Evolutionary conservation across 164 flowering plant genomes (phyloP), one percentile per base, ranked within the genome.

Genomic region (Warburgia ugandensis): DNA sequence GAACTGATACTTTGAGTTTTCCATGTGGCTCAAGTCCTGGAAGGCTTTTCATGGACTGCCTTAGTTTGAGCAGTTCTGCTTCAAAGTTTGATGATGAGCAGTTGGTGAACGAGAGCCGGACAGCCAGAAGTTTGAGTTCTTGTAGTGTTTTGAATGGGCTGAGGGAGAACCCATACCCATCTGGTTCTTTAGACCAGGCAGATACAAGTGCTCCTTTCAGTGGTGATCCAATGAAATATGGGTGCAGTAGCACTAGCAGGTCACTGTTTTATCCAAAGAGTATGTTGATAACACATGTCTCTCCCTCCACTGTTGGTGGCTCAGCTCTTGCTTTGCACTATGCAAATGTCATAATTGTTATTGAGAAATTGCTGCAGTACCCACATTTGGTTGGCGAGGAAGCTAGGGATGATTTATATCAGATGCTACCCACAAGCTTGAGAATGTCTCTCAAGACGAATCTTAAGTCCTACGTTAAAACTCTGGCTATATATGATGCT

Each of bases 371-470:
- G 50, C 94, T 94, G 16, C 71, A 76, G 12, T 94, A 94, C 59
- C 97, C 99, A 22, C 95, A 94, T 72, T 68, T 94, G 39, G 92
- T 94, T 21, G 99, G 97, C 2, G 97, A 89, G 22, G 99, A 94
- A 72, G 97, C 97, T 16, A 71, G 96, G 52, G 92, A 81, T 52
- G 96, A 89, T 72, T 60, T 94, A 44, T 94, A 94, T 65, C 96
- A 83, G 62, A 89, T 94, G 99, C 59, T 94, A 26, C 99, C 99
- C 9, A 67, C 79, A n/a, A 94, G 99, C 68, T 69, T 94, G 53
- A 81, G 86, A 58, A 50, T 45, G 66, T 61, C 79, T 38, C 55
- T 94, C 50, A 77, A 65, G 75, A 64, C 63, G 7, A 81, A 65
- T 32, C 75, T 94, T 48, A 86, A 77, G 73, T 71, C 89, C 22